These are phyloP conservation scores for Aspergillus cejpii DNA, from an alignment of 2,329 filamentous ascomycete species.

Conservation along the genomic window DNA sequence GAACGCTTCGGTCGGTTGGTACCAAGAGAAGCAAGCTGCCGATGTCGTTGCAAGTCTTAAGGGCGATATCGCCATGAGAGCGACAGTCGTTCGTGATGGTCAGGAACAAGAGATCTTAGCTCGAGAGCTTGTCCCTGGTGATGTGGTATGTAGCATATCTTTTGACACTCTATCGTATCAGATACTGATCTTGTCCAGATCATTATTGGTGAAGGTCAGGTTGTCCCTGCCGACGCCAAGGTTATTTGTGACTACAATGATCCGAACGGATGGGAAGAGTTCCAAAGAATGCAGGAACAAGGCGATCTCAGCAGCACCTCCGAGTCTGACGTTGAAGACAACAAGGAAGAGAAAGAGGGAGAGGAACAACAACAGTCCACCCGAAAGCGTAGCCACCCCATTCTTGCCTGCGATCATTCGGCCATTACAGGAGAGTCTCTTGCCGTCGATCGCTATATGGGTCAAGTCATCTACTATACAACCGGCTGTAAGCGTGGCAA, in stretches of 20 bases:
- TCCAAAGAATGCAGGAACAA: constrained; percentile 56
- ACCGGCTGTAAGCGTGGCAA: constrained; percentile 77
- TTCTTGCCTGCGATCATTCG: constrained; percentile 69
- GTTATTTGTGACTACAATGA: constrained; percentile 66
- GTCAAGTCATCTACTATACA: constrained; percentile 68
- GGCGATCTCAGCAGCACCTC: constrained; percentile 50
- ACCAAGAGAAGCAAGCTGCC: constrained; percentile 73
- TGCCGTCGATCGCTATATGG: constrained; percentile 62
- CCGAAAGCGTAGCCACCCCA: constrained; percentile 51
- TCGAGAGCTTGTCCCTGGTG: constrained; percentile 67
- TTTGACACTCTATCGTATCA: background rate
- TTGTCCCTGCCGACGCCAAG: constrained; percentile 62
- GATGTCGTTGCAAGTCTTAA: constrained; percentile 70
- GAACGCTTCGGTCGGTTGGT: constrained; percentile 71
- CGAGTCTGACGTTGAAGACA: constrained; percentile 51
- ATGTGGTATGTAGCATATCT: constrained; percentile 53
- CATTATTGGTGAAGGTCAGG: constrained; percentile 63
- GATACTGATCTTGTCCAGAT: constrained; percentile 42
- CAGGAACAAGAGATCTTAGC: constrained; percentile 60
- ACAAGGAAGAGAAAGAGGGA: constrained; percentile 47
- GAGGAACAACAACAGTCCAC: constrained; percentile 14
- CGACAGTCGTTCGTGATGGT: constrained; percentile 60
- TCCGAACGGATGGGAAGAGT: constrained; percentile 61
- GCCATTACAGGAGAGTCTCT: constrained; percentile 75
- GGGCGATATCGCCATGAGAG: constrained; percentile 71